Conservation (phyloP, 2,329 filamentous ascomycete species). For the Ascomycota sp. region DNA sequence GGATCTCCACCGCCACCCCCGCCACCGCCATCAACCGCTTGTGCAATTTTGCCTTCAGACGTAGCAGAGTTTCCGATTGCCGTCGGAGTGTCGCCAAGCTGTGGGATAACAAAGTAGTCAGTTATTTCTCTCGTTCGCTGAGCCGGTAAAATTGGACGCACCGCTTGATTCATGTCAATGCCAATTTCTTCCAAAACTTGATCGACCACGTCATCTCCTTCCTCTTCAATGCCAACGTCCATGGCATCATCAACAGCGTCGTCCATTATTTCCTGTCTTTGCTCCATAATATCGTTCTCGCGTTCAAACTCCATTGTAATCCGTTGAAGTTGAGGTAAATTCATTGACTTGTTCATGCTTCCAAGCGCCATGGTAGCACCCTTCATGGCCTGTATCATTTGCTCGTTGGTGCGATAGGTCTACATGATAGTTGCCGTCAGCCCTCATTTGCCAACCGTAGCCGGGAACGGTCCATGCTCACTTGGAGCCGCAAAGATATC, state of each 20-base stretch:
- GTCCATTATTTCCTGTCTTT: constrained; percentile 98
- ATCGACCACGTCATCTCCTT: constrained; percentile 91
- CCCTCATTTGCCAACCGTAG: not conserved
- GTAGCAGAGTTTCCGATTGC: constrained; percentile 57
- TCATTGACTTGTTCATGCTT: constrained; percentile 97
- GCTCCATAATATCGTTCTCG: constrained; percentile 98
- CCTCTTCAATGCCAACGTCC: constrained; percentile 74
- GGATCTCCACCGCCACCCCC: constrained; percentile 31
- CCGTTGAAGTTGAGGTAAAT: constrained; percentile 79
- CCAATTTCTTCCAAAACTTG: constrained; percentile 95
- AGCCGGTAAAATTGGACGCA: constrained; percentile 24
- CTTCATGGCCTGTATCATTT: constrained; percentile 99
- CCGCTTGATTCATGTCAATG: constrained; percentile 73
- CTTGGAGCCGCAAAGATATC: constrained; percentile 85
- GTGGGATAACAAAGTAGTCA: constrained; percentile 2
- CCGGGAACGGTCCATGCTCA: constrained; percentile 22
- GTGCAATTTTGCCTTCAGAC: constrained; percentile 60
- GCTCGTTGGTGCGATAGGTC: constrained; percentile 95
- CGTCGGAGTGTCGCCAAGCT: constrained; percentile 84
- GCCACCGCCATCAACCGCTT: constrained; percentile 51
- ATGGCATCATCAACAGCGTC: constrained; percentile 96
- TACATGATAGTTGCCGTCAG: constrained; percentile 15
- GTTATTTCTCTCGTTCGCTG: not conserved
- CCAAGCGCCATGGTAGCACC: constrained; percentile 81
- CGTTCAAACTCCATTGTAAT: constrained; percentile 99